Base-by-base conservation (phyloP, 2,329 filamentous ascomycete genomes). In the Cladosporium sp. region DNA sequence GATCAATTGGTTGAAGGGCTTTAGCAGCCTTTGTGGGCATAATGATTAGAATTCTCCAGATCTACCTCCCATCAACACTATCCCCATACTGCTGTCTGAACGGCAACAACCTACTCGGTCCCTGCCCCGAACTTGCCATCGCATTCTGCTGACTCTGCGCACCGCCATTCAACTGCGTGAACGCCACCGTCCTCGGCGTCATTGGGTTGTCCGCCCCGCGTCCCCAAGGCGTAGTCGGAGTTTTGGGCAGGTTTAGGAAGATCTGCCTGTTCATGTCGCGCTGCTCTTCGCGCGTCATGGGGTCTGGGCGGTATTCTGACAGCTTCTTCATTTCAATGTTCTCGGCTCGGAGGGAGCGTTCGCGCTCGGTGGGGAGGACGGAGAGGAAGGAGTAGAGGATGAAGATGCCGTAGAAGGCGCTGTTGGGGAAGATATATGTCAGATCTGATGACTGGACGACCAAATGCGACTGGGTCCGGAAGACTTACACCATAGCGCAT, bases 111-210 rank as follows among this genome's bases (percentile, higher is more conserved):
- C 54, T 36, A 42, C 54, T 57, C n/a, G 54, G 54, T 36, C 54
- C 54, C 20, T 49, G 45, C 19, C 54, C 47, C 5, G 45, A 8
- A 7, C 54, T 36, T 12, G 39, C 35, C 25, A 19, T 36, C 13
- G 22, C 32, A 35, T 28, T 15, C 40, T 24, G 39, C 28, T 3
- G 39, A 19, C 17, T 13, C 28, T 28, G 34, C 39, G 25, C 28
- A 32, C 60, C 69, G 19, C 66, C 71, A 56, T 66, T 70, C 82
- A 48, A 87, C 74, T 12, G 81, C 80, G 66, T 88, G 79, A 89
- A 89, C 1, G 86, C 87, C 69, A 83, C 79, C 15, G 87, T 89
- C 62, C 87, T 73, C 5, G 86, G 86, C 6, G 86, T 89, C 62
- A 80, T 88, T 1, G 70, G 68, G 36, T 67, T 69, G 45, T 64